Evolutionary conservation across 2,329 filamentous ascomycete genomes (phyloP).

Genomic region (Fusarium annulatum): DNA sequence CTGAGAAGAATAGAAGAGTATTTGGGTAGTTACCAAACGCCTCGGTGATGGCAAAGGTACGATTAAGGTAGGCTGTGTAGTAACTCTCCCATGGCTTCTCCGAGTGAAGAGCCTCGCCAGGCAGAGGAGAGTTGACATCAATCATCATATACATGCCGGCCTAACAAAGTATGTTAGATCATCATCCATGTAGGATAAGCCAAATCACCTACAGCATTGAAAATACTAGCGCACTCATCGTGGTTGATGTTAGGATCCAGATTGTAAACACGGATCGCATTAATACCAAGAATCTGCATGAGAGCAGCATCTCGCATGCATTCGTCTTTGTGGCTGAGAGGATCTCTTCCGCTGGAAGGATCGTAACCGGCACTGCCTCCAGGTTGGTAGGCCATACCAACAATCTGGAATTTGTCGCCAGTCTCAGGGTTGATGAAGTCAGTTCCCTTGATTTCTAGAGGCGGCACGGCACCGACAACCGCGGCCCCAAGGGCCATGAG

Average conservation of each 20-base stretch:
- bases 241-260: conserved; percentile 73
- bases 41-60: conserved; percentile 74
- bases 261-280: conserved; percentile 78
- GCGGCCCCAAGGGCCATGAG: conserved; percentile 65
- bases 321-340: conserved; percentile 66
- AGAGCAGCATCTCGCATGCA: conserved; percentile 74
- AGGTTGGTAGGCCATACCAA: conserved; percentile 76
- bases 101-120: conserved; percentile 67
- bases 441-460: conserved; percentile 66
- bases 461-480: conserved; percentile 65
- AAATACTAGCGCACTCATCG: conserved; percentile 74
- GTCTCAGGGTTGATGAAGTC: conserved; percentile 70
- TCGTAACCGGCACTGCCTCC: conserved; percentile 73
- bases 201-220: conserved; percentile 63
- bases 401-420: conserved; percentile 72
- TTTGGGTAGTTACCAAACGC: conserved; percentile 75
- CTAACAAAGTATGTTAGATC: conserved; percentile 40
- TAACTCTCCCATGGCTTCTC: conserved; percentile 69
- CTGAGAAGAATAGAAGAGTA: conserved; percentile 79
- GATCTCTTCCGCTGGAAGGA: conserved; percentile 64
- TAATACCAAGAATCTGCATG: conserved; percentile 72
- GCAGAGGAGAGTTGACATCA: conserved; percentile 74
- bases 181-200: background rate
- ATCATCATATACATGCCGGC: conserved; percentile 77
- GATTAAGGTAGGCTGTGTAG: conserved; percentile 70